phyloP scores from a whole-genome alignment of 1,284 basidiomycete species.

The Clitocybe nebularis region DNA sequence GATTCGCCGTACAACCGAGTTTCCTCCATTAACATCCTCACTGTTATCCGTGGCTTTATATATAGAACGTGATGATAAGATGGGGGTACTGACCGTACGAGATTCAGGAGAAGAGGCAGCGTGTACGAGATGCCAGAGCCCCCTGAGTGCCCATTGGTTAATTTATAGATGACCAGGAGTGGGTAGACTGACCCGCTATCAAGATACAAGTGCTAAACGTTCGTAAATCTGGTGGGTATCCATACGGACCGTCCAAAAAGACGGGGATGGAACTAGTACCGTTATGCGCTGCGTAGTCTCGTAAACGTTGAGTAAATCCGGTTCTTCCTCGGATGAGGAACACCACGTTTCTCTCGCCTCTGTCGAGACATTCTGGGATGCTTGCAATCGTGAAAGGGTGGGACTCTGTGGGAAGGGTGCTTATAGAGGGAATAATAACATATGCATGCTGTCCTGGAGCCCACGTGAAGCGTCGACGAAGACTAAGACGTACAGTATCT shows the following conservation, averaged over 20 bases:
- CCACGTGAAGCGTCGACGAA: slow-evolving; percentile 24
- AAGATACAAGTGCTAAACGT: slow-evolving; percentile 28
- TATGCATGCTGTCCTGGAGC: slow-evolving; percentile 32
- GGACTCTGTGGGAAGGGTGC: slow-evolving; percentile 29
- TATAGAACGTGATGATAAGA: neutral
- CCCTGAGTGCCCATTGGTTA: slow-evolving; percentile 17
- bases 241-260: slow-evolving; percentile 32
- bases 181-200: slow-evolving; percentile 25
- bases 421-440: slow-evolving; percentile 28
- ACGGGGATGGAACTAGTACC: slow-evolving; percentile 23
- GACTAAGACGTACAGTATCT: slow-evolving; percentile 28
- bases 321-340: slow-evolving; percentile 27
- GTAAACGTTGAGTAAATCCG: slow-evolving; percentile 27
- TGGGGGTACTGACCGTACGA: slow-evolving; percentile 21
- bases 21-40: slow-evolving; percentile 12
- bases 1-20: slow-evolving; percentile 24
- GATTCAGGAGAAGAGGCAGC: slow-evolving; percentile 27
- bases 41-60: too few relatives aligned
- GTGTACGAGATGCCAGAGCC: slow-evolving; percentile 34
- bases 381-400: slow-evolving; percentile 33
- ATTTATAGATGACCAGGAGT: slow-evolving; percentile 3
- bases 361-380: slow-evolving; percentile 19
- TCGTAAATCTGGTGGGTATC: slow-evolving; percentile 29
- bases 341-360: slow-evolving; percentile 20
- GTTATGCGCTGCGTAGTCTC: slow-evolving; percentile 20